Conservation (phyloP, 495 filamentous ascomycete genomes). For the Podospora pseudoanserina region DNA sequence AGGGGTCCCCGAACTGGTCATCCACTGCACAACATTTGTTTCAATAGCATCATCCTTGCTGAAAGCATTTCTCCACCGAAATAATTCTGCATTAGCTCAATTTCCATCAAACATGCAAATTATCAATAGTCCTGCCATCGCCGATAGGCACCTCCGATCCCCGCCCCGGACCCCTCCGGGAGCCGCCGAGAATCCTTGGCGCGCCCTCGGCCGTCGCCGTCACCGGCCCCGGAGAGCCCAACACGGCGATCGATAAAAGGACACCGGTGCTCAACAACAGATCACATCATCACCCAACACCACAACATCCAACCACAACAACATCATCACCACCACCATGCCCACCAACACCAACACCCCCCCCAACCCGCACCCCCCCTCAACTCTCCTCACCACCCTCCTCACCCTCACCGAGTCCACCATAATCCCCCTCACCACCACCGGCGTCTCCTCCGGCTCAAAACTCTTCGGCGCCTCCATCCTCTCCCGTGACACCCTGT, state of each 20-base stretch:
- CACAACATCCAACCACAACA: neutral
- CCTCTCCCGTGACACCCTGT: slow-evolving; percentile 27
- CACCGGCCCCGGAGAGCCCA: neutral
- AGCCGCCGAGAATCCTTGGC: neutral
- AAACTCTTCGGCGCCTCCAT: slow-evolving; percentile 44
- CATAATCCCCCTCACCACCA: slow-evolving; percentile 35
- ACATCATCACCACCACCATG: neutral
- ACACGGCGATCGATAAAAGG: neutral
- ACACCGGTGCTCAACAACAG: neutral
- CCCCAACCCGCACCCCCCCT: slow-evolving; percentile 20
- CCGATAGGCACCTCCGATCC: neutral
- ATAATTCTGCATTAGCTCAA: too few species aligned
- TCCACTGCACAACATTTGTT: too few species aligned
- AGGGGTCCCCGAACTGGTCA: too few species aligned
- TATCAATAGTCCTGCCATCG: neutral
- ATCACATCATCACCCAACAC: neutral
- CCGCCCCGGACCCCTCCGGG: neutral
- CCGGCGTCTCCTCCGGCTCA: slow-evolving; percentile 36
- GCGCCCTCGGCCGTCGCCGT: slow-evolving; percentile 11
- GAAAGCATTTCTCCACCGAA: too few species aligned
- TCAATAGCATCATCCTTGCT: too few species aligned
- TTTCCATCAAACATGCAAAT: neutral
- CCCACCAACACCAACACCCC: neutral
- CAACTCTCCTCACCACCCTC: slow-evolving; percentile 31
- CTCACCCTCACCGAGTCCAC: slow-evolving; percentile 32